These are phyloP conservation scores for Turritis glabra DNA, from an alignment of 345 rosid genomes.

Conservation along the genomic window DNA sequence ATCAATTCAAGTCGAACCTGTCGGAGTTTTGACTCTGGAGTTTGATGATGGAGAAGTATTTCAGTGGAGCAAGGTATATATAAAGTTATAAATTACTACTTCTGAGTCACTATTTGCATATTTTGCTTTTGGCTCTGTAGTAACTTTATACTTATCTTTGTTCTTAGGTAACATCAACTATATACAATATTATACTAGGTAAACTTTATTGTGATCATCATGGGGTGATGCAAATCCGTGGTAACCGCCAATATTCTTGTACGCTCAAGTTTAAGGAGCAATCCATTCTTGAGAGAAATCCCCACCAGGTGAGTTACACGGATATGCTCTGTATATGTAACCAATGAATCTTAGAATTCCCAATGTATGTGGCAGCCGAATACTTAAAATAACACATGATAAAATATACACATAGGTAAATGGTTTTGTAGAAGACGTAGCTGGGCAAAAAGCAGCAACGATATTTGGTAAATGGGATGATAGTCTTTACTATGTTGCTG, in stretches of 20 bases:
- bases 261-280: conserved; percentile 91
- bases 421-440: conserved; percentile 79
- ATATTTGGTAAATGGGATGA: conserved; percentile 97
- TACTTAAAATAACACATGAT: conserved; percentile 19
- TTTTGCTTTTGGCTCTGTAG: conserved; percentile 21
- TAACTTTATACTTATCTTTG: conserved; percentile 25
- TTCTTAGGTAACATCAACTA: conserved; percentile 80
- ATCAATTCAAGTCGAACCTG: conserved; percentile 98
- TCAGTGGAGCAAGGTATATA: conserved; percentile 90
- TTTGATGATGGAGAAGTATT: conserved; percentile 97
- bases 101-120: background rate
- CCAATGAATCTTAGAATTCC: background rate
- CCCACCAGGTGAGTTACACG: conserved; percentile 65
- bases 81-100: background rate
- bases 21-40: conserved; percentile 77
- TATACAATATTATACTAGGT: conserved; percentile 91
- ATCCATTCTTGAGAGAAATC: conserved; percentile 89
- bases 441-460: conserved; percentile 69
- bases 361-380: background rate
- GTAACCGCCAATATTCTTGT: conserved; percentile 81
- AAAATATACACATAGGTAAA: conserved; percentile 53
- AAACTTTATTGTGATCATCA: conserved; percentile 93
- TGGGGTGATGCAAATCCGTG: conserved; percentile 81
- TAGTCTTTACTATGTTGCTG: conserved; percentile 60
- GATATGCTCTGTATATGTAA: conserved; percentile 6